Evolutionary conservation across 805 yeast genomes (phyloP).

Genomic region (Saccharomyces eubayanus): DNA sequence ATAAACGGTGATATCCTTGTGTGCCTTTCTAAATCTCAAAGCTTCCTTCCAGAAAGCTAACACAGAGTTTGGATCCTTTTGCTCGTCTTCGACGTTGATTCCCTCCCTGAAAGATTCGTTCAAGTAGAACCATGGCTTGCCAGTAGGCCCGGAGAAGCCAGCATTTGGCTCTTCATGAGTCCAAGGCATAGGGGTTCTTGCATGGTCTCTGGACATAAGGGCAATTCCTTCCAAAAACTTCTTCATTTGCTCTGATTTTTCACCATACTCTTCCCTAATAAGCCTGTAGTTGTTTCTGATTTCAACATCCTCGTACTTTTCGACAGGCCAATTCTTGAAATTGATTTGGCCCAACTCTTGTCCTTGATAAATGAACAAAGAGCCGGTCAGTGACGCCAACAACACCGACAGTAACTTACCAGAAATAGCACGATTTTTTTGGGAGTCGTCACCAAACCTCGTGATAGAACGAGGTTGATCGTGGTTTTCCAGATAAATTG

Average conservation of each 20-base stretch:
- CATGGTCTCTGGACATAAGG: slow-evolving; percentile 39
- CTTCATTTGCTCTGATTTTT: slow-evolving; percentile 15
- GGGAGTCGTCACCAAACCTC: slow-evolving; percentile 41
- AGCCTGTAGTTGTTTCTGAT: slow-evolving; percentile 38
- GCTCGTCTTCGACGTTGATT: slow-evolving; percentile 41
- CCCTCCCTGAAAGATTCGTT: slow-evolving; percentile 19
- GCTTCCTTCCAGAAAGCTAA: slow-evolving; percentile 39
- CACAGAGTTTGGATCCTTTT: slow-evolving; percentile 39
- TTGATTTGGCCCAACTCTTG: slow-evolving; percentile 47
- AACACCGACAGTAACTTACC: slow-evolving; percentile 45
- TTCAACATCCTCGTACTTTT: slow-evolving; percentile 52
- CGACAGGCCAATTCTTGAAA: slow-evolving; percentile 38
- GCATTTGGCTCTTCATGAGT: slow-evolving; percentile 30
- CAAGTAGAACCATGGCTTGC: slow-evolving; percentile 36
- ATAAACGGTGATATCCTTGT: slow-evolving; percentile 37
- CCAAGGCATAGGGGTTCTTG: slow-evolving; percentile 50
- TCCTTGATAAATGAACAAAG: slow-evolving; percentile 35
- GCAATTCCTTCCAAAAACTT: slow-evolving; percentile 29
- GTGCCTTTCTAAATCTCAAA: slow-evolving; percentile 35
- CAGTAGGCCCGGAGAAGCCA: slow-evolving; percentile 36
- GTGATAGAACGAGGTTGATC: slow-evolving; percentile 49
- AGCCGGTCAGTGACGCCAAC: slow-evolving; percentile 43
- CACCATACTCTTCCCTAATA: no score
- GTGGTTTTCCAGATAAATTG: slow-evolving; percentile 49
- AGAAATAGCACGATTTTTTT: slow-evolving; percentile 30